Evolutionary conservation across 108 stramenopile species (phyloP).

Genomic region (Nitzschia putrida): DNA sequence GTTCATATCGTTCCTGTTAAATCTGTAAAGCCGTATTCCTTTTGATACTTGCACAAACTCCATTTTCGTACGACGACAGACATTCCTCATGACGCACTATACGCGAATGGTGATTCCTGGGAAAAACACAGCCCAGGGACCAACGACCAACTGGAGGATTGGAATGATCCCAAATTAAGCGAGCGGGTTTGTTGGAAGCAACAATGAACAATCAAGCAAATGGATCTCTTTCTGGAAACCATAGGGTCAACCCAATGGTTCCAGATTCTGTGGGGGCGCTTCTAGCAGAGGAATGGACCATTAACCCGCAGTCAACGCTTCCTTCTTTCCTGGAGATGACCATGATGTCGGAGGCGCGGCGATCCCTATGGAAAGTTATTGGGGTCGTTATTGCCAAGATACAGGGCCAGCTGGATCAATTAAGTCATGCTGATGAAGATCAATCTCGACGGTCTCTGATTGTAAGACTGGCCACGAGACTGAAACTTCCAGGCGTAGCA

Average conservation of each 20-base stretch:
- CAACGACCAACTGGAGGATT: no score
- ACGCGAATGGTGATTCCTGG: no score
- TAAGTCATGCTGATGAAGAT: background rate
- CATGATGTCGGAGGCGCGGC: slow-evolving; percentile 63
- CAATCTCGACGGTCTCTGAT: background rate
- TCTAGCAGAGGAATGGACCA: slow-evolving; percentile 79
- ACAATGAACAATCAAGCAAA: no score
- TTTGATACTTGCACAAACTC: no score
- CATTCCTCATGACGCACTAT: no score
- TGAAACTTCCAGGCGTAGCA: background rate
- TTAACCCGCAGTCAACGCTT: slow-evolving; percentile 70
- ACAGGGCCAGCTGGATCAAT: slow-evolving; percentile 6
- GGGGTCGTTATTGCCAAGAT: slow-evolving; percentile 3
- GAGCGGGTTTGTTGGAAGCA: no score
- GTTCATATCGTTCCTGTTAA: no score
- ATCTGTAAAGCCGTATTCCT: no score
- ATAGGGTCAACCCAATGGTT: slow-evolving; percentile 47
- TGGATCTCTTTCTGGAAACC: no score
- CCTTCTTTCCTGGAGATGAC: slow-evolving; percentile 84
- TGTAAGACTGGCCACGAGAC: background rate
- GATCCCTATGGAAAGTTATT: slow-evolving; percentile 59
- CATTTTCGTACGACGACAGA: no score
- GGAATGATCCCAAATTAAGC: no score
- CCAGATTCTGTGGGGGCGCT: slow-evolving; percentile 70
- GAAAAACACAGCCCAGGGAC: no score